Conservation (phyloP, 306 rosid genomes). For the Oxytropis ochrocephala region DNA sequence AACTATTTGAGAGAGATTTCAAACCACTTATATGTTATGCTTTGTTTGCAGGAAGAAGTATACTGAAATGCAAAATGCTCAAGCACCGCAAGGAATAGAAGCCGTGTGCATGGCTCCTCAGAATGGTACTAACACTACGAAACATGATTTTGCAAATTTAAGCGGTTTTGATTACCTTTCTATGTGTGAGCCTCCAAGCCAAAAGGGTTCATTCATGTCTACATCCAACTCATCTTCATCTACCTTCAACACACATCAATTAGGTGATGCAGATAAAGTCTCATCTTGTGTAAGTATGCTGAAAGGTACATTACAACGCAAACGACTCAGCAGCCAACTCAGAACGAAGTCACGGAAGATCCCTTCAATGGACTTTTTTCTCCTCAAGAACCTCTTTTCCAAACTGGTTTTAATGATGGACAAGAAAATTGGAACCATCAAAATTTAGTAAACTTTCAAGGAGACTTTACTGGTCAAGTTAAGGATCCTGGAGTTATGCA, state of each 20-base stretch:
- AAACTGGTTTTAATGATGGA: constrained; percentile 40
- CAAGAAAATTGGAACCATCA: constrained; percentile 42
- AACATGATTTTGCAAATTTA: constrained; percentile 42
- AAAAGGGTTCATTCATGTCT: constrained; percentile 61
- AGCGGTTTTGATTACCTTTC: constrained; percentile 47
- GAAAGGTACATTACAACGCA: constrained; percentile 79
- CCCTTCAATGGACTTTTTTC: constrained; percentile 34
- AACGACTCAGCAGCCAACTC: constrained; percentile 46
- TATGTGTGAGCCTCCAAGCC: constrained; percentile 46
- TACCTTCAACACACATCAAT: constrained; percentile 49
- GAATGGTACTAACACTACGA: constrained; percentile 29
- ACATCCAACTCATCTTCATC: constrained; percentile 75
- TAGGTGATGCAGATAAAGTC: constrained; percentile 66
- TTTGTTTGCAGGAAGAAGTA: constrained; percentile 58
- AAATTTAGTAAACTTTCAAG: constrained; percentile 38
- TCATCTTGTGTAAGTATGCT: constrained; percentile 90
- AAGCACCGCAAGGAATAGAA: constrained; percentile 48
- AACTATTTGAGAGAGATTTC: not conserved
- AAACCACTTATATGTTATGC: not conserved
- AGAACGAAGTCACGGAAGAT: constrained; percentile 46
- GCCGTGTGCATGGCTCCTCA: constrained; percentile 38
- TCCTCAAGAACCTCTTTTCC: constrained; percentile 38
- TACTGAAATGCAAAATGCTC: constrained; percentile 65
- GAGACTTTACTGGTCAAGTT: constrained; percentile 39
- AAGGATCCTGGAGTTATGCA: constrained; percentile 32